Evolutionary conservation across 2,329 filamentous ascomycete genomes (phyloP), one percentile per base, ranked within the genome.

Genomic region (Talaromyces rugulosus): DNA sequence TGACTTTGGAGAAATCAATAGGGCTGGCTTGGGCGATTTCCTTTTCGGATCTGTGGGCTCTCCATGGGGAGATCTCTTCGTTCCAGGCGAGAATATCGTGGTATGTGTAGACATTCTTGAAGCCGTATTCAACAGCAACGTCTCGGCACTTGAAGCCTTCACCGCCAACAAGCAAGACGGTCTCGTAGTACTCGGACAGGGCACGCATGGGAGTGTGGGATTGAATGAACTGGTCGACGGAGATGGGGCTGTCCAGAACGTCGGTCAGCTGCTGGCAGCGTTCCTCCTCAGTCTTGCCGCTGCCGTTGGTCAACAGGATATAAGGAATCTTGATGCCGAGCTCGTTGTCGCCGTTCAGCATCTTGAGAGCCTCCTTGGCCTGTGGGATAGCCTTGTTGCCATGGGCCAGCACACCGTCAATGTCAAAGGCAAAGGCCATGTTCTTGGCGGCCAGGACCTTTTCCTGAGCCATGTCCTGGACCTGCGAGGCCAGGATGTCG

Each of bases 201-300:
- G 89, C 89, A 63, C 87, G 87, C 89, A 91, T 91, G 67, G 88
- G 88, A 4, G 88, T 91, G 81, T 90, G 88, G 1, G 86, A 88
- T 75, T 91, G 88, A 72, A 91, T 90, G 81, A 91, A 92, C 73
- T 91, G 88, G 62, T 90, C 87, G 42, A 85, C 88, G 58, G 81
- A 84, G 74, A 90, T 85, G 58, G 86, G 86, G 69, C 83, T 83
- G 62, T 83, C 77, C 53, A 91, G 81, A 65, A 91, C 89, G 72
- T 85, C 84, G 66, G 84, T 82, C 18, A 91, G 83, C 75, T 91
- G 88, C 62, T 87, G 81, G 69, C 85, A 85, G 64, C 88, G 87
- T 40, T 85, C 81, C 61, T 78, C 73, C 75, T 91, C 88, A 27
- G 85, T 85, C 82, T 90, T 90, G 68, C 88, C 88, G 58, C 87